Percentiles rank a stretch among this genome's conserved stretches.
These are phyloP conservation scores for Tetrahymena elliotti DNA, from an alignment of 73 alveolate genomes.

Conservation along the genomic window DNA sequence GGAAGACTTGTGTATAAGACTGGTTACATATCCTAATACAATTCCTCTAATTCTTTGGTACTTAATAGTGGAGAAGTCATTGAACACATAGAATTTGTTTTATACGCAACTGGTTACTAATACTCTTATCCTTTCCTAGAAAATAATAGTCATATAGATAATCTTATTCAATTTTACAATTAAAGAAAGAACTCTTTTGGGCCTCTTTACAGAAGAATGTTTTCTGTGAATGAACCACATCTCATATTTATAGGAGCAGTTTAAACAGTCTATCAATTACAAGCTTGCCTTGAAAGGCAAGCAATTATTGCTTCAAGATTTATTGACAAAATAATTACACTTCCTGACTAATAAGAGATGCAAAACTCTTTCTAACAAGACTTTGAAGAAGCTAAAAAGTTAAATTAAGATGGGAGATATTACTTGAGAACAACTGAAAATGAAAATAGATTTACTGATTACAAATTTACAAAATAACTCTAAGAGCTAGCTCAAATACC, in stretches of 20 bases:
- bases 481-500: background rate
- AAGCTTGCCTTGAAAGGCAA: background rate
- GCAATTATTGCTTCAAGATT: background rate
- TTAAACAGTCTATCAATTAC: background rate
- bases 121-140: slow-evolving; percentile 10
- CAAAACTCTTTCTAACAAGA: background rate
- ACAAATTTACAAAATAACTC: background rate
- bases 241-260: slow-evolving; percentile 23
- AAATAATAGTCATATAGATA: background rate
- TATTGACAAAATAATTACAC: background rate
- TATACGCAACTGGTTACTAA: slow-evolving; percentile 35
- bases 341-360: slow-evolving; percentile 12
- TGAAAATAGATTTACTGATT: background rate
- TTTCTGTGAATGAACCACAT: slow-evolving; percentile 6
- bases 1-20: background rate
- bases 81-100: slow-evolving; percentile 6
- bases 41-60: background rate
- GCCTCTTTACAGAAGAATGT: slow-evolving; percentile 26
- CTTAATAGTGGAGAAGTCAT: background rate
- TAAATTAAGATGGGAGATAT: background rate
- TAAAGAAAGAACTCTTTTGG: slow-evolving; percentile 4
- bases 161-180: background rate
- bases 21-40: background rate
- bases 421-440: background rate
- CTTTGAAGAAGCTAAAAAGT: background rate